Conservation (phyloP, 345 rosid genomes). For the Trapa bicornis region DNA sequence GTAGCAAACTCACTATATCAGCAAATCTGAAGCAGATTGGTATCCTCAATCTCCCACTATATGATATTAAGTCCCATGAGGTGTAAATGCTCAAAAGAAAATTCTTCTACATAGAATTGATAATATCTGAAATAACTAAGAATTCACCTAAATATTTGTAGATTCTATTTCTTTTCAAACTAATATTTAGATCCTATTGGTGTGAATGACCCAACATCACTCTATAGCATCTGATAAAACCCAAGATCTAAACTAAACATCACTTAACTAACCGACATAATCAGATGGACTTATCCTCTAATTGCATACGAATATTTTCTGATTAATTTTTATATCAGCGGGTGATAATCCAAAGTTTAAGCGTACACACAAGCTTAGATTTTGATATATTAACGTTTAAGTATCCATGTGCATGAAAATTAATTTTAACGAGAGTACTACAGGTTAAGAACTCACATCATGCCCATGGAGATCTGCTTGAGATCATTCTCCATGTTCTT, state of each 20-base stretch:
- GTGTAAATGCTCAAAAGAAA: background rate
- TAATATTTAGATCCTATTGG: background rate
- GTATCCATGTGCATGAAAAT: background rate
- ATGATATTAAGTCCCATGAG: background rate
- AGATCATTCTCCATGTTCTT: conserved; percentile 82
- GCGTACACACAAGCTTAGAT: background rate
- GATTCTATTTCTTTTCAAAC: background rate
- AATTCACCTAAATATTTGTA: background rate
- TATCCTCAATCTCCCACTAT: background rate
- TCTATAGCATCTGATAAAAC: background rate
- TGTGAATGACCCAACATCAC: background rate
- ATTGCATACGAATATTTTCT: background rate
- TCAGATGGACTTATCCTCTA: background rate
- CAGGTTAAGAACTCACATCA: conserved; percentile 47
- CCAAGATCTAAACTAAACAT: too few relatives aligned
- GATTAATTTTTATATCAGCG: background rate
- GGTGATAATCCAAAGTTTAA: background rate
- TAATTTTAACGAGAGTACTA: background rate
- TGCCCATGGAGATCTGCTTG: conserved; percentile 95
- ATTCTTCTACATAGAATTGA: background rate
- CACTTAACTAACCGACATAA: background rate
- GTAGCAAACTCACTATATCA: background rate
- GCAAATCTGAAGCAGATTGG: background rate
- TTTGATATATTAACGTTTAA: background rate
- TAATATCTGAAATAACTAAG: background rate